phyloP scores from a whole-genome alignment of 2,329 filamentous ascomycete species.

The Microsporum ferrugineum region DNA sequence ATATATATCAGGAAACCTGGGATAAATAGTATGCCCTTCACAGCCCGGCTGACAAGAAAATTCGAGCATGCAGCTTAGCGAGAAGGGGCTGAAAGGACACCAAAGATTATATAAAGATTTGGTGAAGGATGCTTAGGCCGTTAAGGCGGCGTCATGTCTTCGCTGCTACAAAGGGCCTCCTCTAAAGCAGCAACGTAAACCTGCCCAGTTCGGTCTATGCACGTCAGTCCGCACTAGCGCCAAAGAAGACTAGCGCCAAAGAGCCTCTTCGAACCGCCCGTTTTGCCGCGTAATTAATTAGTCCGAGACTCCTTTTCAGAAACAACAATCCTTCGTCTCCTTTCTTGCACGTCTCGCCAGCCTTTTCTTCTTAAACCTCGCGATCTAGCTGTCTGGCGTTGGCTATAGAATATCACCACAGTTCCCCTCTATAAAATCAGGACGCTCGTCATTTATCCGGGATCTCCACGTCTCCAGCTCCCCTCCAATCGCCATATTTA shows the following conservation, averaged over 20 bases:
- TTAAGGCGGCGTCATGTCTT: background rate
- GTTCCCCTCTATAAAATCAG: background rate
- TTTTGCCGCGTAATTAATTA: constrained; percentile 1
- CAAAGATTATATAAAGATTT: background rate
- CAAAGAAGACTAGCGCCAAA: background rate
- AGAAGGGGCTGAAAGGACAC: background rate
- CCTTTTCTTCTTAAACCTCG: background rate
- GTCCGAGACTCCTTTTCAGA: background rate
- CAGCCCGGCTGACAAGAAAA: background rate
- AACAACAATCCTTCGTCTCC: background rate
- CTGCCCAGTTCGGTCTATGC: background rate
- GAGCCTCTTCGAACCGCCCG: constrained; percentile 1
- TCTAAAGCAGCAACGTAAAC: background rate
- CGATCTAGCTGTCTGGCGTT: background rate
- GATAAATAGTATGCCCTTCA: background rate
- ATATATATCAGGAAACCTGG: no score
- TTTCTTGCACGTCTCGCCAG: background rate
- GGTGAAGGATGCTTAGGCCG: background rate
- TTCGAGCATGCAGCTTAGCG: background rate
- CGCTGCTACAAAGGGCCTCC: background rate
- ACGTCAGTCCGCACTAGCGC: background rate
- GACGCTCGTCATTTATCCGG: background rate
- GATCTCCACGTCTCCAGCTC: background rate
- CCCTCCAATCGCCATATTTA: background rate
- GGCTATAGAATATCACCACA: background rate